These are phyloP conservation scores for Sanghuangporus baumii DNA, from an alignment of 1,284 basidiomycete genomes.

Conservation along the genomic window DNA sequence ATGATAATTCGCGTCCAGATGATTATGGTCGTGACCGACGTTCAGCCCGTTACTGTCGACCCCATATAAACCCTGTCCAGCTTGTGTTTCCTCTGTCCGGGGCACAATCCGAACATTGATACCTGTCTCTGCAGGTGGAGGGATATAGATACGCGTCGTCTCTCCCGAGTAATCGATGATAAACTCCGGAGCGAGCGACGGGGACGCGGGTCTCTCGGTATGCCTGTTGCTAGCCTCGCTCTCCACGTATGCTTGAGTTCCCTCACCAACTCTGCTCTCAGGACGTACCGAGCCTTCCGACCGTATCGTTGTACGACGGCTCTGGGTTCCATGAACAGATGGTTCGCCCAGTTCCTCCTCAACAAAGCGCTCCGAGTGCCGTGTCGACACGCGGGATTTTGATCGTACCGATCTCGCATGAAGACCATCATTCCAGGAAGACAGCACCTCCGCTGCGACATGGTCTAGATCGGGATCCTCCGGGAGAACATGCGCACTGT, in stretches of 20 bases:
- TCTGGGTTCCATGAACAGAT: neutral
- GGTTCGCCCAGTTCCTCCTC: neutral
- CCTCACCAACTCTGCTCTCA: neutral
- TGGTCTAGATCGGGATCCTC: neutral
- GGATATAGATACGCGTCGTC: constrained; percentile 5
- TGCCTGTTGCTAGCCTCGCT: neutral
- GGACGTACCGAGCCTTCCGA: neutral
- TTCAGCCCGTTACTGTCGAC: neutral
- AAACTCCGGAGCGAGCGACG: constrained; percentile 2
- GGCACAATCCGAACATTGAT: neutral
- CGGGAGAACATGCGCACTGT: neutral
- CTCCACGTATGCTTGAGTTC: neutral
- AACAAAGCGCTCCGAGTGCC: neutral
- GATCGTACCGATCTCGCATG: neutral
- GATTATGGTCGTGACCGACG: neutral
- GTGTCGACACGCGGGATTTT: neutral
- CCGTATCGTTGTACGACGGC: neutral
- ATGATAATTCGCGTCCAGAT: neutral
- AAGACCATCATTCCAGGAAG: neutral
- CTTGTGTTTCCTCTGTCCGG: neutral
- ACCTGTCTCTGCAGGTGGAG: constrained; percentile 2
- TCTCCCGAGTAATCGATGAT: constrained; percentile 11
- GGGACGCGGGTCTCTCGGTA: neutral
- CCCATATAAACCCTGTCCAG: neutral
- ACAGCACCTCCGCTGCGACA: neutral